A percentile compares a stretch with the other conserved stretches of the same genome.
These are phyloP conservation scores for Lactifluus hygrophoroides DNA, from an alignment of 768 basidiomycete genomes.

Conservation along the genomic window DNA sequence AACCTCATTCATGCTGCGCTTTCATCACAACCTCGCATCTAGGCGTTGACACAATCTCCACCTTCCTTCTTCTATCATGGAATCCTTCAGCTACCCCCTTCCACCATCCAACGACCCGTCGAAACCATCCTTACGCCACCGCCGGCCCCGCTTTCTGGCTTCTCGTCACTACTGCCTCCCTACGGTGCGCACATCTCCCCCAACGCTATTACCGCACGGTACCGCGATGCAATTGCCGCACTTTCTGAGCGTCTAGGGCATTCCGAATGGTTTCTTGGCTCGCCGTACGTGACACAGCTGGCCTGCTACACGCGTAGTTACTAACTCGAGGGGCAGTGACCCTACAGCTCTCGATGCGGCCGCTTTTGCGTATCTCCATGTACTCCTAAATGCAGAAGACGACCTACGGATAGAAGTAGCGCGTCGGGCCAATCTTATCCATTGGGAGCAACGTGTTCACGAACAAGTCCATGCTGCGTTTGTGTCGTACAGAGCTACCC, in stretches of 20 bases:
- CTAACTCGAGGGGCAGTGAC: slow-evolving; percentile 33
- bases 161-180: slow-evolving; percentile 51
- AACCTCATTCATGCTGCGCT: background rate
- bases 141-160: slow-evolving; percentile 62
- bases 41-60: slow-evolving; percentile 45
- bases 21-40: background rate
- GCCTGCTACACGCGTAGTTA: background rate
- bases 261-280: slow-evolving; percentile 77
- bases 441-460: slow-evolving; percentile 70
- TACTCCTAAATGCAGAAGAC: slow-evolving; percentile 40
- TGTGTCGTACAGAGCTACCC: background rate
- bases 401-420: slow-evolving; percentile 55
- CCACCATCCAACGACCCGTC: slow-evolving; percentile 28
- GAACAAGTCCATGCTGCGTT: slow-evolving; percentile 46
- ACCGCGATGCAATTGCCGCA: slow-evolving; percentile 61
- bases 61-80: slow-evolving; percentile 34
- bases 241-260: slow-evolving; percentile 68
- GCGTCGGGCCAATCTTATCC: slow-evolving; percentile 65
- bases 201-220: slow-evolving; percentile 44
- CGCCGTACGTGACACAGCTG: slow-evolving; percentile 38
- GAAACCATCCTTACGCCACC: slow-evolving; percentile 52
- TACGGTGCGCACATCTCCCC: slow-evolving; percentile 51
- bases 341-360: slow-evolving; percentile 80
- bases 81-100: slow-evolving; percentile 35
- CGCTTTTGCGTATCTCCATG: slow-evolving; percentile 73